Evolutionary conservation across 2,329 filamentous ascomycete species (phyloP).

Genomic region (Rutstroemia sp.): DNA sequence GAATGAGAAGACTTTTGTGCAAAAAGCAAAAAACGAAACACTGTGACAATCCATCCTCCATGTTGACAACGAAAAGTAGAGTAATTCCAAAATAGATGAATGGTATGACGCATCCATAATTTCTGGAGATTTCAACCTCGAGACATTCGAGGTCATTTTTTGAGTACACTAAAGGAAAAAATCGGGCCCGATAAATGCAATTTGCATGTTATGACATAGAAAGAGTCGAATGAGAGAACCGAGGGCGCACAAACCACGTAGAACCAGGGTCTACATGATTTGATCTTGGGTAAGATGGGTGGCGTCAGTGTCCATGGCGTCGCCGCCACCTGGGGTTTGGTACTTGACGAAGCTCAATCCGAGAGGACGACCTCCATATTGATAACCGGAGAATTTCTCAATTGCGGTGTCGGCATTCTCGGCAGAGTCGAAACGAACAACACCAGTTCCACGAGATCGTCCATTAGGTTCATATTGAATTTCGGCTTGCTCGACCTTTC

Average conservation of each 20-base stretch:
- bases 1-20: constrained; percentile 11
- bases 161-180: constrained; percentile 10
- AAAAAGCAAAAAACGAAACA: constrained; percentile 4
- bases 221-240: not conserved
- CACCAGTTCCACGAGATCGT: constrained; percentile 87
- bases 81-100: not conserved
- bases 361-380: constrained; percentile 91
- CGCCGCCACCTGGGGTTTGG: constrained; percentile 54
- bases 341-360: constrained; percentile 94
- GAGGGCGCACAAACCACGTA: not conserved
- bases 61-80: not conserved
- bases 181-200: not conserved
- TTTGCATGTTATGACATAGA: constrained; percentile 5
- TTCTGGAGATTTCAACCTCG: not conserved
- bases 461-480: constrained; percentile 98
- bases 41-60: constrained; percentile 1
- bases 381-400: constrained; percentile 94
- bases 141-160: not conserved
- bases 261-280: constrained; percentile 68
- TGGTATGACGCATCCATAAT: not conserved
- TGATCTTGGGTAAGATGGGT: constrained; percentile 88
- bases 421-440: constrained; percentile 82
- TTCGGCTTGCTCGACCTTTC: constrained; percentile 96
- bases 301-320: constrained; percentile 75
- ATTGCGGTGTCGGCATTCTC: constrained; percentile 91